Base-by-base conservation (phyloP, 2,329 filamentous ascomycete species). In the Exophiala alcalophila region DNA sequence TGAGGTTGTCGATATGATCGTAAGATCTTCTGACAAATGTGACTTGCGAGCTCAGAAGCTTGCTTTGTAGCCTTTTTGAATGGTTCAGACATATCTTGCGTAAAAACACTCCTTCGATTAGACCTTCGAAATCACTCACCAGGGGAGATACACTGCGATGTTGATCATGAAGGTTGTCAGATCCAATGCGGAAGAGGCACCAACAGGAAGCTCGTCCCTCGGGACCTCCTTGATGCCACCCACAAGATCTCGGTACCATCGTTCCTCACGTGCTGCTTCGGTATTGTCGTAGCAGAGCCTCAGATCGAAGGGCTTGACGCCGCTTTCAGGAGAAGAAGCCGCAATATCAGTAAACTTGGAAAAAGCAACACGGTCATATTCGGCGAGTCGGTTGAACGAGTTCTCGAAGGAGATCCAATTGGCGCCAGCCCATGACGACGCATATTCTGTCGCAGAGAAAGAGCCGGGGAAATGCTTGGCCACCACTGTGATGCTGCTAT, bases 391-490 rank as follows among this genome's bases (percentile, higher is more conserved):
- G 11, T 62, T 61, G 55, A 29, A 25, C n/a, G n/a, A n/a, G n/a
- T 27, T 30, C 19, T 47, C 27, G 33, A 25, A 70, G 76, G 54
- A 48, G 81, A 77, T 81, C 84, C 47, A 78, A 59, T 89, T 88
- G 40, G 84, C 85, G 9, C 85, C 86, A 1, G 85, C 86, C 81
- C 84, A 89, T 0, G 85, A 85, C 8, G 84, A 89, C 0, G 85
- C 80, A 61, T 92, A 92, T 69, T 89, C 82, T 54, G 87, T 81
- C 20, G 26, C 51, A n/a, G n/a, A n/a, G 87, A 82, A 62, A 86
- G 87, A 86, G 31, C 87, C 87, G 0, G 87, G 86, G 80, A 92
- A 87, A 60, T 90, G 83, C 59, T 88, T 90, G 2, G 84, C 82
- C 23, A 85, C 68, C 20, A 90, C 67, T 1, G 83, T 85, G 50